These are phyloP conservation scores for Malus hybrid DNA, from an alignment of 331 rosid species.

Conservation along the genomic window DNA sequence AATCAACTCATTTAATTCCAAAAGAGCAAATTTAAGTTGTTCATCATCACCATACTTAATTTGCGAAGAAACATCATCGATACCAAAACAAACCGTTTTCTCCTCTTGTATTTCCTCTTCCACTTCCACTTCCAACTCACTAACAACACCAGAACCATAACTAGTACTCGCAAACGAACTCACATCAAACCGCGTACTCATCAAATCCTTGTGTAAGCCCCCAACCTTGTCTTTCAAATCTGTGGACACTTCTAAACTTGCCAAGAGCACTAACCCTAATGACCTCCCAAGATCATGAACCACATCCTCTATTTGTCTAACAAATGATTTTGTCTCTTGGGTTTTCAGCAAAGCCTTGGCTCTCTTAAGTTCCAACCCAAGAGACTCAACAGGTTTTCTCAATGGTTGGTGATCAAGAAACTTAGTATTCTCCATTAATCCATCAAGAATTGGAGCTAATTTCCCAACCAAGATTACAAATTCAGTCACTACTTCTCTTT, in stretches of 20 bases:
- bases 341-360: constrained; percentile 34
- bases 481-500: constrained; percentile 37
- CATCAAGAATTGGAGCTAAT: constrained; percentile 52
- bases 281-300: constrained; percentile 80
- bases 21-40: constrained; percentile 47
- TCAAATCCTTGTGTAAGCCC: constrained; percentile 45
- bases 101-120: constrained; percentile 47
- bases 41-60: constrained; percentile 69
- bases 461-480: constrained; percentile 50
- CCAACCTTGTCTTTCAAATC: constrained; percentile 52
- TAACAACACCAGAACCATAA: constrained; percentile 25
- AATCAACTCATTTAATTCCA: constrained; percentile 45
- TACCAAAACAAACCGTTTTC: constrained; percentile 27
- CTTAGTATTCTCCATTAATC: constrained; percentile 35
- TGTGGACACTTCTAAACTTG: constrained; percentile 48
- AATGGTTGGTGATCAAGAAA: constrained; percentile 44
- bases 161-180: constrained; percentile 40
- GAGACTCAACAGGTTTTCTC: constrained; percentile 63
- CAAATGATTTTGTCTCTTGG: constrained; percentile 31
- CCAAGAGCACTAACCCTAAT: constrained; percentile 60
- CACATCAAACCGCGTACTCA: constrained; percentile 40
- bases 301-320: constrained; percentile 49
- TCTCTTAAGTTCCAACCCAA: constrained; percentile 51
- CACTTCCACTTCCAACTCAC: constrained; percentile 27
- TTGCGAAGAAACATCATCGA: constrained; percentile 46